A percentile compares a stretch with the other conserved stretches of the same genome.
phyloP scores from a whole-genome alignment of 495 filamentous ascomycete genomes.

The Melanomma pulvis-pyrius region DNA sequence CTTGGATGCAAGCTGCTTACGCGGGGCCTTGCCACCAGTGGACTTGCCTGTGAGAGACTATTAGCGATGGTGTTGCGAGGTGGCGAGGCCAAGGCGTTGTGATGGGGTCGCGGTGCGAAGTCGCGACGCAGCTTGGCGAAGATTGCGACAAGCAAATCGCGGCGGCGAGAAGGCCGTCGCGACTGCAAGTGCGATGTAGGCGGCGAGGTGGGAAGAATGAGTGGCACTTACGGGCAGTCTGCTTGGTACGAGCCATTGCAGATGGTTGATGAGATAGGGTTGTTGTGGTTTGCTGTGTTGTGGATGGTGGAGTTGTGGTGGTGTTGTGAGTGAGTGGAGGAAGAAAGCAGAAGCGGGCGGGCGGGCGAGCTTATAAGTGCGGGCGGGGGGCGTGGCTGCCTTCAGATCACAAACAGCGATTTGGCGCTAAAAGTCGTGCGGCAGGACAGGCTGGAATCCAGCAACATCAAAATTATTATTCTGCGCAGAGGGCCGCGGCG shows the following conservation, averaged over 20 bases:
- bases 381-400: constrained; percentile 21
- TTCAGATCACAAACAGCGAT: constrained; percentile 32
- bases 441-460: constrained; percentile 25
- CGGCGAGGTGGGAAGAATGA: constrained; percentile 18
- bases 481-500: background rate
- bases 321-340: constrained; percentile 45
- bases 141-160: background rate
- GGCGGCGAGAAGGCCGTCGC: constrained; percentile 31
- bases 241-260: constrained; percentile 97
- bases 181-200: constrained; percentile 29
- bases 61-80: constrained; percentile 41
- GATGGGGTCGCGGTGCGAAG: background rate
- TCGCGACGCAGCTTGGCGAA: constrained; percentile 16
- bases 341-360: constrained; percentile 52
- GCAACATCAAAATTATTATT: constrained; percentile 23
- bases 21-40: constrained; percentile 41
- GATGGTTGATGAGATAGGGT: constrained; percentile 16
- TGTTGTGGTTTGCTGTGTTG: constrained; percentile 28
- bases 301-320: constrained; percentile 25
- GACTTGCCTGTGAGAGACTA: constrained; percentile 51
- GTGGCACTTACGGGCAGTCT: constrained; percentile 88
- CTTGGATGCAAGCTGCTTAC: constrained; percentile 42
- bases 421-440: constrained; percentile 20
- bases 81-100: background rate
- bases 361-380: constrained; percentile 34